Percentiles rank a stretch among this genome's conserved stretches.
Conservation (phyloP, 225 moss, liverwort and hornwort genomes). For the Marchantia paleacea region DNA sequence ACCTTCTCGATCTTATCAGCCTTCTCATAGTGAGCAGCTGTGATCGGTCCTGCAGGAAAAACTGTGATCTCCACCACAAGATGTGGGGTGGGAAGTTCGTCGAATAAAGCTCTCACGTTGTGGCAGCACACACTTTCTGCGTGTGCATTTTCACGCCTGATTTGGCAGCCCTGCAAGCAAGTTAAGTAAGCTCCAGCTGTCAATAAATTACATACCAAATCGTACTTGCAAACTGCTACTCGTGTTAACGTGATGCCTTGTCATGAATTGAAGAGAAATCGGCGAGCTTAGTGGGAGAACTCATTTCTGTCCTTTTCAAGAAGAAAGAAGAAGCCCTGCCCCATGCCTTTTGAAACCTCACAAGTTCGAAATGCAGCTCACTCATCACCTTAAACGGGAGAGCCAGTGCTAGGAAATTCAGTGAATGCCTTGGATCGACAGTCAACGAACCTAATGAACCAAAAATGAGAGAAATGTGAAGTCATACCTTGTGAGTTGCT, state of each 20-base stretch:
- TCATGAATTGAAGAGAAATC: too few relatives aligned
- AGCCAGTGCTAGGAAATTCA: too few relatives aligned
- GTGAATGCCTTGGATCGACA: too few relatives aligned
- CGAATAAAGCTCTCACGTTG: conserved; percentile 94
- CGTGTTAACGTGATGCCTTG: too few relatives aligned
- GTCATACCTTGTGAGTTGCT: conserved; percentile 75
- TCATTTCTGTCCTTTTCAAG: too few relatives aligned
- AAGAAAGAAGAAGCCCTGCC: too few relatives aligned
- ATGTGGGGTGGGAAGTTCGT: conserved; percentile 96
- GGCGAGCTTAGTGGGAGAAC: too few relatives aligned
- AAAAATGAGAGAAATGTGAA: neutral
- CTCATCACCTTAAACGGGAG: too few relatives aligned
- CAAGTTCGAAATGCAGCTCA: too few relatives aligned
- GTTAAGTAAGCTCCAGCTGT: neutral
- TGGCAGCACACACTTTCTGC: conserved; percentile 97
- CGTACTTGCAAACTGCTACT: too few relatives aligned
- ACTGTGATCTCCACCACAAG: conserved; percentile 91
- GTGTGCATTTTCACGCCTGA: conserved; percentile 96
- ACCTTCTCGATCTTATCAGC: conserved; percentile 90
- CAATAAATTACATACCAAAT: too few relatives aligned
- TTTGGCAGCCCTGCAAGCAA: conserved; percentile 76
- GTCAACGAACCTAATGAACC: neutral
- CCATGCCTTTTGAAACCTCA: too few relatives aligned
- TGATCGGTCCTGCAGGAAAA: conserved; percentile 86
- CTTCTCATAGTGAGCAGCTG: conserved; percentile 83